Base-by-base conservation (phyloP, 495 filamentous ascomycete species). In the Neurospora sp. region DNA sequence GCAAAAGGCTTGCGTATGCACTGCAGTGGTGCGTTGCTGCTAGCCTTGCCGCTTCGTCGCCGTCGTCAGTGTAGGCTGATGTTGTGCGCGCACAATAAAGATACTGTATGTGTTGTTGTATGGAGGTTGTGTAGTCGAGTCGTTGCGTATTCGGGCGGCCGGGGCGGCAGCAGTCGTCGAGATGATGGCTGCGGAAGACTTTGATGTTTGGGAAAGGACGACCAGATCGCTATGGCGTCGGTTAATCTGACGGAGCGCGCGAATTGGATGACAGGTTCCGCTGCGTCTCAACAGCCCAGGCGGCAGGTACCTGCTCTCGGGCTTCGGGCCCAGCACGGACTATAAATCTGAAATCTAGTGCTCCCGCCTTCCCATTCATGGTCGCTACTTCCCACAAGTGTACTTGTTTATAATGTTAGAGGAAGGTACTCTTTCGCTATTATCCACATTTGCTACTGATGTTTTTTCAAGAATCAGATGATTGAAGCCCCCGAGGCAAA, bases 221-320 rank as follows among this genome's bases (percentile, higher is more conserved):
- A 47, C 70, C 68, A 75, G 71, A 61, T 37, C 68, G 68, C 68
- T 74, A 61, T 74, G 77, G 77, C 72, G 73, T 77, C 76, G 74
- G 76, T 76, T 76, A 77, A 77, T 76, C 74, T 74, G 68, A 71
- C 41, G 74, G 68, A 40, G 44, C 71, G 70, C 71, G 73, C 76
- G 76, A 79, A 77, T 78, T 78, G 77, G 68, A 73, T 76, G 53
- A 35, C 53, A 35, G 53, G 53, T 65, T 65, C 53, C 27, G 53
- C 53, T 61, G 53, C 53, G 22, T 61, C 16, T 61, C 53, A 35
- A 65, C 27, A 65, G 31, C 31, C 31, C 31, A 35, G 53, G 53
- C 47, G 47, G 47, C 53, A 65, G 53, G 53, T 65, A 65, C 53
- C 53, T 65, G 53, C 53, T 65, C 53, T 65, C 53, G 27, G 27